Evolutionary conservation across 768 basidiomycete species (phyloP), one percentile per base, ranked within the genome.

Genomic region (Leccinum obscurum): DNA sequence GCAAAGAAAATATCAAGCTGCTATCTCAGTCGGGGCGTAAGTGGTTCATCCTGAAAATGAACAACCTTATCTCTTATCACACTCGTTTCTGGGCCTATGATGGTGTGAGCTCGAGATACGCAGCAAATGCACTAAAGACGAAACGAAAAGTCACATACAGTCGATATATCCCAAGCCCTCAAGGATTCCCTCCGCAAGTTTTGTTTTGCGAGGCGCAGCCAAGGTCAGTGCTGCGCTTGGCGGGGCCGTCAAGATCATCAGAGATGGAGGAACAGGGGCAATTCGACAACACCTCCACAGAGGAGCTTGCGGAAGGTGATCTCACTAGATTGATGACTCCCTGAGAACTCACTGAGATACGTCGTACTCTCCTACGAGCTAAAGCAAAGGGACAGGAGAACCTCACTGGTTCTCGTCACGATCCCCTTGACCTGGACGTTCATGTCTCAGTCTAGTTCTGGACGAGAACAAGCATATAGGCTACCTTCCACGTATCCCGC

Each of bases 291-390:
- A 87, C 91, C 62, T 81, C 81, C 57, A 85, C 94, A 59, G 89
- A 90, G 66, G 92, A 95, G 15, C 85, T 98, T 39, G 90, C 85
- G n/a, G 88, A 94, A 76, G 94, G 94, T 92, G 64, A 56, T 69
- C 56, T 46, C 20, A 7, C 24, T 35, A 59, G 62, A 14, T 54
- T 17, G 24, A 50, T 62, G 35, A 30, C 69, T 83, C 89, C 7
- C 94, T 94, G 6, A 84, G 95, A 66, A 26, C 26, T 26, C 26
- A 26, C 26, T 26, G 26, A 26, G 26, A 26, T 94, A 91, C 72
- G 87, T 95, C 52, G 73, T 95, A 28, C 80, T 95, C 51, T 93
- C 91, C 13, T 89, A 95, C 68, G 90, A 91, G 68, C 82, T 94
- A 39, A 80, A 81, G 55, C 92, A 95, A 30, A 30, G 30, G 30